Percentiles rank a stretch among this genome's conserved stretches.
Conservation (phyloP, 164 flowering plant species). For the Dillenia turbinata region DNA sequence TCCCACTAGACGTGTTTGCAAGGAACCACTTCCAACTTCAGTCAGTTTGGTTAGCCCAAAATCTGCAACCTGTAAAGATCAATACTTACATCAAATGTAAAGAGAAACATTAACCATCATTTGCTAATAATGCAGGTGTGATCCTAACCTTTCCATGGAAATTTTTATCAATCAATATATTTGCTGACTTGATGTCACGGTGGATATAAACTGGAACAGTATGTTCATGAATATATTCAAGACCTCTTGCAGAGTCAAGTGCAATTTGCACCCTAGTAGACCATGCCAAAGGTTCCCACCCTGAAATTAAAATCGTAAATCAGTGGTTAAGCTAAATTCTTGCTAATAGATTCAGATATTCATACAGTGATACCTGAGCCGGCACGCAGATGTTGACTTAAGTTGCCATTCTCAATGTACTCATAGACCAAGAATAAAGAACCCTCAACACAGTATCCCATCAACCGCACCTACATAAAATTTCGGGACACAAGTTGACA, state of each 20-base stretch:
- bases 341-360: too few relatives aligned
- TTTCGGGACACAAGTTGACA: neutral
- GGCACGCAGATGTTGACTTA: constrained; percentile 66
- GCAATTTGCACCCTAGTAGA: constrained; percentile 85
- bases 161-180: constrained; percentile 88
- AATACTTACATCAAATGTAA: neutral
- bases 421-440: constrained; percentile 85
- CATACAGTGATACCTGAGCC: constrained; percentile 43
- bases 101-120: neutral
- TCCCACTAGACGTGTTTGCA: constrained; percentile 78
- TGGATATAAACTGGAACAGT: constrained; percentile 94
- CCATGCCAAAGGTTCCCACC: constrained; percentile 71
- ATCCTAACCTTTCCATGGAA: constrained; percentile 75
- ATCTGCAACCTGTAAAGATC: constrained; percentile 71
- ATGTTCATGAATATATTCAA: constrained; percentile 94
- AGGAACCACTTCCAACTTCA: constrained; percentile 67
- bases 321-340: too few relatives aligned
- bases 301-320: constrained; percentile 25
- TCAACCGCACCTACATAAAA: constrained; percentile 74
- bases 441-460: constrained; percentile 80
- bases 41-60: constrained; percentile 85
- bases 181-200: constrained; percentile 93
- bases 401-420: constrained; percentile 84
- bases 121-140: neutral
- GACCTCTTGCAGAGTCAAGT: constrained; percentile 96